Conservation (phyloP, 176 grass and related monocot genomes). For the Rhynchospora tenuis region DNA sequence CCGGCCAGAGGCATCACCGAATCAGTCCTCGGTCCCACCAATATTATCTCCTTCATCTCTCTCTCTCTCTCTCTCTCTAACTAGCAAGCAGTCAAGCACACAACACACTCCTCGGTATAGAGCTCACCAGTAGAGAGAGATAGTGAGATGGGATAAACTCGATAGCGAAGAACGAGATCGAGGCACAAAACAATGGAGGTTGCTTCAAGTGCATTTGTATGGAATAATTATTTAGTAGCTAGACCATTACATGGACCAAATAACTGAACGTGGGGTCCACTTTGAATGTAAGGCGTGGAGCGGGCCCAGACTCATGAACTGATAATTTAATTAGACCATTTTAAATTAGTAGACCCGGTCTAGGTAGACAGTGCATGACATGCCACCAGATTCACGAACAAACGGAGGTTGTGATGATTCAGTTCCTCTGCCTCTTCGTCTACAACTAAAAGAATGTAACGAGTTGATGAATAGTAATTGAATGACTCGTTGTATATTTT, state of each 20-base stretch:
- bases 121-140: background rate
- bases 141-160: background rate
- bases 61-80: background rate
- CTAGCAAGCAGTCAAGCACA: no score
- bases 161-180: conserved; percentile 1
- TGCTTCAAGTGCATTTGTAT: background rate
- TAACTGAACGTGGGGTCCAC: background rate
- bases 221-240: background rate
- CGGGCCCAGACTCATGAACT: background rate
- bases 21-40: conserved; percentile 10
- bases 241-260: background rate
- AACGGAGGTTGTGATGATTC: background rate
- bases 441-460: background rate
- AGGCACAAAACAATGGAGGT: background rate
- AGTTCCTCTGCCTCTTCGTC: background rate
- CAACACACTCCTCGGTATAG: background rate
- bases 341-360: background rate
- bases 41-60: conserved; percentile 46
- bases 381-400: conserved; percentile 10
- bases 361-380: background rate
- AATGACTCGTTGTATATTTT: background rate
- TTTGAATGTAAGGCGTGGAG: background rate
- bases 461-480: no score
- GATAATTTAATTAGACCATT: background rate
- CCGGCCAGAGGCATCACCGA: background rate